Conservation (phyloP, 345 rosid species). For the Cochlearia excelsa region DNA sequence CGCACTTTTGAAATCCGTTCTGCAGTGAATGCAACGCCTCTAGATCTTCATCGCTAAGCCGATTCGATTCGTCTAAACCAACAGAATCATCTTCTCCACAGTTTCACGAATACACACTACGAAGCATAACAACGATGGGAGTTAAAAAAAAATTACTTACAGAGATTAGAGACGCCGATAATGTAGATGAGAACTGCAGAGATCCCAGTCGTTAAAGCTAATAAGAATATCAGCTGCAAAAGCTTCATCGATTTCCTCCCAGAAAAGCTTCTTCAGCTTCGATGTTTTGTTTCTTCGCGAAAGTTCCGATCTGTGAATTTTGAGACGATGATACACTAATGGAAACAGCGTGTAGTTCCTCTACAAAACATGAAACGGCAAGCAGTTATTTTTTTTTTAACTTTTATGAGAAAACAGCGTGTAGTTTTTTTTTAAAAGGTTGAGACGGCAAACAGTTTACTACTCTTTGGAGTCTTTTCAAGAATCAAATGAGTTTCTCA, state of each 20-base stretch:
- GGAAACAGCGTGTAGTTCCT: no score
- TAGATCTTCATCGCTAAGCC: conserved; percentile 61
- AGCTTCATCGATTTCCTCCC: conserved; percentile 55
- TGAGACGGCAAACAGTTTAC: conserved; percentile 1
- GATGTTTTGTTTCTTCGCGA: background rate
- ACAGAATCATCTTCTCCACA: conserved; percentile 30
- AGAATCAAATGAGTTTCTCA: no score
- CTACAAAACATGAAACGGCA: no score
- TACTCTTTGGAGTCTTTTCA: no score
- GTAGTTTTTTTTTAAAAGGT: no score
- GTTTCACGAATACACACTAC: background rate
- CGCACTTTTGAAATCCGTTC: conserved; percentile 73
- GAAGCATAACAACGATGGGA: conserved; percentile 4
- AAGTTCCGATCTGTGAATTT: no score
- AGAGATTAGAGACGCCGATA: conserved; percentile 64
- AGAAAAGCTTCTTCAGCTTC: conserved; percentile 14
- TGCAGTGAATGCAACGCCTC: conserved; percentile 66
- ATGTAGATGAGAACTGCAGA: conserved; percentile 75
- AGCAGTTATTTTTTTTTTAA: no score
- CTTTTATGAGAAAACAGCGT: no score
- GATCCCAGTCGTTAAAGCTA: conserved; percentile 65
- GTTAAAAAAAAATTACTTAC: conserved; percentile 38
- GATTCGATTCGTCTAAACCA: conserved; percentile 47
- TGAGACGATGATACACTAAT: no score
- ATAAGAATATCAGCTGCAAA: conserved; percentile 52